phyloP scores from a whole-genome alignment of 768 basidiomycete genomes.

The Cubamyces sp. region DNA sequence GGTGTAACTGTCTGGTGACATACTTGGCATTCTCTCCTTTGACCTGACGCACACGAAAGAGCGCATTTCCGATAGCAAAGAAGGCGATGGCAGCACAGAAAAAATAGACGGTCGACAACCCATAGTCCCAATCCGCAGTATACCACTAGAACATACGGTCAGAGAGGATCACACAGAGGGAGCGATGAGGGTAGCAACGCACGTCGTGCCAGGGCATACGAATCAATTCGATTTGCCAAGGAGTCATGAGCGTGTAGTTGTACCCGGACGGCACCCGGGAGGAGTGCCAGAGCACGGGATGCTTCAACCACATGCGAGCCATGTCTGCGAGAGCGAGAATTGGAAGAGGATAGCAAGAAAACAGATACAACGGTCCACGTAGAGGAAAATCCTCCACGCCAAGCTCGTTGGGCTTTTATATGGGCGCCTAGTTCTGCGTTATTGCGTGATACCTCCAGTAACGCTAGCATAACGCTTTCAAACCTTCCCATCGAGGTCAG shows the following conservation, averaged over 20 bases:
- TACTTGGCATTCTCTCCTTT: background rate
- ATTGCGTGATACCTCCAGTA: background rate
- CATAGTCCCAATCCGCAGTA: constrained; percentile 39
- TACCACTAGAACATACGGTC: constrained; percentile 31
- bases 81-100: constrained; percentile 35
- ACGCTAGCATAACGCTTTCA: too few relatives aligned
- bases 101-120: constrained; percentile 34
- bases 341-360: background rate
- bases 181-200: background rate
- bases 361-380: too few relatives aligned
- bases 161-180: too few relatives aligned
- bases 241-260: constrained; percentile 33
- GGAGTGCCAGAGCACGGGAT: constrained; percentile 37
- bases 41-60: background rate
- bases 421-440: background rate
- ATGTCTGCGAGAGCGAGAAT: constrained; percentile 21
- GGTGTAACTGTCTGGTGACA: too few relatives aligned
- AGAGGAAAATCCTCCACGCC: background rate
- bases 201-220: constrained; percentile 35
- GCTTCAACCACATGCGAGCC: constrained; percentile 35
- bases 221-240: constrained; percentile 29
- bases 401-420: background rate
- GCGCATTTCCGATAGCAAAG: background rate
- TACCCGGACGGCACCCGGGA: constrained; percentile 31
- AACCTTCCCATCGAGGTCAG: too few relatives aligned